Percentiles rank a stretch among this genome's conserved stretches.
Conservation (phyloP, 225 moss, liverwort and hornwort species). For the Physcomitrium patens region DNA sequence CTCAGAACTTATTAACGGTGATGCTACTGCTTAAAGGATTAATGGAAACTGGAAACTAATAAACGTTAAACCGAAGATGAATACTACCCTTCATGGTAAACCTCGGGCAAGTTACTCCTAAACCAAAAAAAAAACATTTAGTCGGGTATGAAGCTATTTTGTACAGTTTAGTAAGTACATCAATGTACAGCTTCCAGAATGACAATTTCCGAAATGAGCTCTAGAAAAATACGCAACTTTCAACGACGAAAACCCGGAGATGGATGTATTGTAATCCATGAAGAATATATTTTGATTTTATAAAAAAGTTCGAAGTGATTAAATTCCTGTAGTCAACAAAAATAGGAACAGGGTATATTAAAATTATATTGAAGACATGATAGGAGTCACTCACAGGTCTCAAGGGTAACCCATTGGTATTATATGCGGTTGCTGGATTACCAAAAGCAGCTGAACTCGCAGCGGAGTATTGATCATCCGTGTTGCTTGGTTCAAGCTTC, state of each 20-base stretch:
- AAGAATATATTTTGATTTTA: background rate
- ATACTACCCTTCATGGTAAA: background rate
- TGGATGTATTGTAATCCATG: background rate
- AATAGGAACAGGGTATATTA: background rate
- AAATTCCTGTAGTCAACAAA: background rate
- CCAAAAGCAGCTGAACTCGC: conserved; percentile 19
- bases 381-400: conserved; percentile 57
- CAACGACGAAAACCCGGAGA: background rate
- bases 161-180: too few species aligned
- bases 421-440: conserved; percentile 52
- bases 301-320: background rate
- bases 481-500: conserved; percentile 45
- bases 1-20: background rate
- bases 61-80: background rate
- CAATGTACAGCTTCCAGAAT: background rate
- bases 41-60: background rate
- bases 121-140: too few species aligned
- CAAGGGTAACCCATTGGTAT: conserved; percentile 88
- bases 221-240: background rate
- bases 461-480: conserved; percentile 37
- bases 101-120: background rate
- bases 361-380: background rate
- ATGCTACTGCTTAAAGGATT: background rate
- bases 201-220: too few species aligned
- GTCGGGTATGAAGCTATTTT: background rate